Base-by-base conservation (phyloP, 768 basidiomycete species). In the Termitomyces sp. region DNA sequence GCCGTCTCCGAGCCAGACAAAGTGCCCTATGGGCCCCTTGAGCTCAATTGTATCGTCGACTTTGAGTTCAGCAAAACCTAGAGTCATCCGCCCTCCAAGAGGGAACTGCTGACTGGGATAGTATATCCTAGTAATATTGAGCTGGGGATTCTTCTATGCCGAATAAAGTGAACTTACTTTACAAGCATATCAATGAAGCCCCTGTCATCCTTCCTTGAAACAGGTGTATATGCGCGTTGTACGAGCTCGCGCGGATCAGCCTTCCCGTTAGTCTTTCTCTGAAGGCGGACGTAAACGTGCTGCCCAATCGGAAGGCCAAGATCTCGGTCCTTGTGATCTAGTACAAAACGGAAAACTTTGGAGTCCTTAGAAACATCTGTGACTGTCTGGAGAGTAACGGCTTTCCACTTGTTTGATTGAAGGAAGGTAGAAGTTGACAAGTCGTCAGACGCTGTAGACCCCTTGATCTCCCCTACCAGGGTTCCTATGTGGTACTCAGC, bases 11-110 rank as follows among this genome's bases (percentile, higher is more conserved):
- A 72, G 63, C 79, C 81, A 86, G 22, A 74, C 64, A 63, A 86
- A 86, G 6, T 77, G 75, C 0, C 85, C 85, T 7, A 85, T 65
- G 0, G 85, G 85, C 0, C 85, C 85, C 63, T 85, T 85, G 50
- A 85, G 59, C 57, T 85, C 82, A 9, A 85, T 67, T 3, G 39
- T 61, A 53, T 85, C 83, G 2, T 77, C 83, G 5, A 83, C 59
- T 5, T 51, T 55, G 1, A 87, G 75, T 60, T 79, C 74, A 34
- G 63, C 63, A 31, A 76, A 77, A 2, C 76, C 76, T 10, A 59
- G 24, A 20, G 57, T 58, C 57, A 58, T 58, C 22, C 71, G 69
- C 6, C 85, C 85, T 5, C 85, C 84, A 7, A 56, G 49, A 0
- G 76, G 75, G 49, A 69, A 75, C 22, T 58, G 55, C 3, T 57